These are phyloP conservation scores for Theileria orientalis DNA, from an alignment of 169 alveolate genomes.

Conservation along the genomic window DNA sequence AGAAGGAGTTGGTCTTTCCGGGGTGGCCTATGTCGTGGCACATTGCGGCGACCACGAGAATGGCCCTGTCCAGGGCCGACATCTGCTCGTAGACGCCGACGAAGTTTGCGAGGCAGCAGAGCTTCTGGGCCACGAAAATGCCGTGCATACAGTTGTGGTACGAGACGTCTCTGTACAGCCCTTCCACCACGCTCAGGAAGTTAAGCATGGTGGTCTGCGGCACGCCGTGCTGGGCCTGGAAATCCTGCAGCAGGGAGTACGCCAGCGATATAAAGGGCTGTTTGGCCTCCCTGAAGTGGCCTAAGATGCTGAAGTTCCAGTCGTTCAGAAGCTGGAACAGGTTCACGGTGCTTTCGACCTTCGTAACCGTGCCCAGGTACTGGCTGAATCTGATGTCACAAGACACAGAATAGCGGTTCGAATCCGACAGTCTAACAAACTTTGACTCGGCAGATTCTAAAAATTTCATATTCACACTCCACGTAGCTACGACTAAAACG, in stretches of 20 bases:
- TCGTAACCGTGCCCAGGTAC: background rate
- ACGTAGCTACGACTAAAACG: no score
- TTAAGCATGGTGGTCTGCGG: constrained; percentile 25
- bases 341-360: background rate
- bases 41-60: constrained; percentile 81
- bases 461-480: no score
- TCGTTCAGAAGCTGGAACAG: constrained; percentile 35
- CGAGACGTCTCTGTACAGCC: constrained; percentile 68
- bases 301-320: constrained; percentile 73
- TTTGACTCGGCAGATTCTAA: no score
- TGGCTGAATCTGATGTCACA: background rate
- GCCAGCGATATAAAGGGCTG: constrained; percentile 57
- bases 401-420: background rate
- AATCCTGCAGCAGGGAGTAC: constrained; percentile 7
- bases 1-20: constrained; percentile 83
- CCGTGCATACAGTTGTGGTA: constrained; percentile 77
- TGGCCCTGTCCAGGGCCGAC: constrained; percentile 72
- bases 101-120: constrained; percentile 63
- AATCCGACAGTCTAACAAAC: background rate
- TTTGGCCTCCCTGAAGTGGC: constrained; percentile 50
- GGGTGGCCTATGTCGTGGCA: constrained; percentile 93
- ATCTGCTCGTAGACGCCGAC: constrained; percentile 64
- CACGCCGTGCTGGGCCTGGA: constrained; percentile 5
- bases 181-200: constrained; percentile 64
- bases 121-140: constrained; percentile 75